These are phyloP conservation scores for Adansonia grandidieri DNA, from an alignment of 441 rosid species.

Conservation along the genomic window DNA sequence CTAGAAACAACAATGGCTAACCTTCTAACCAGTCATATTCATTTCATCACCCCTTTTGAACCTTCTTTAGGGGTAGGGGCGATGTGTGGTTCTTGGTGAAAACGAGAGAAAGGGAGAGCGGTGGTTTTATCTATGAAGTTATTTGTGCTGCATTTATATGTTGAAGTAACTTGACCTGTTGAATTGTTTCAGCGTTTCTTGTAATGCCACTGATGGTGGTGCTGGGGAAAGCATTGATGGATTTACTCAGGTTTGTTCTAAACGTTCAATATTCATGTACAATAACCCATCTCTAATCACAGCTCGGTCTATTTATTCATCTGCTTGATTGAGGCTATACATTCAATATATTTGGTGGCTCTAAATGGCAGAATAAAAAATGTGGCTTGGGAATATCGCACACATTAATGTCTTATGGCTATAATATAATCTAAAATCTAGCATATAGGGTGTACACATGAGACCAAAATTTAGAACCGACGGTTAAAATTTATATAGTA, in stretches of 20 bases:
- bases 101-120: conserved; percentile 12
- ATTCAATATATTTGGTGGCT: background rate
- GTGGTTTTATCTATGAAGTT: conserved; percentile 4
- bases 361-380: background rate
- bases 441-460: background rate
- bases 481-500: background rate
- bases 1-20: conserved; percentile 7
- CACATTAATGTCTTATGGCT: background rate
- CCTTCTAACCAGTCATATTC: background rate
- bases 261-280: conserved; percentile 14
- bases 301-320: conserved; percentile 15
- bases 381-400: background rate
- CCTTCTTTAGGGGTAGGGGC: background rate
- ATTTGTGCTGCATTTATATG: background rate
- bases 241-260: conserved; percentile 58
- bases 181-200: conserved; percentile 54
- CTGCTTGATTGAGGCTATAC: conserved; percentile 19
- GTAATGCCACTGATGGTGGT: conserved; percentile 35
- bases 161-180: conserved; percentile 30
- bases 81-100: background rate
- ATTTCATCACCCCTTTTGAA: background rate
- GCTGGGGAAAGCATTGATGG: conserved; percentile 43
- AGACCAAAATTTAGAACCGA: background rate
- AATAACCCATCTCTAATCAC: background rate
- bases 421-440: background rate